Base-by-base conservation (phyloP, 225 moss, liverwort and hornwort species). In the Rhytidiadelphus loreus region DNA sequence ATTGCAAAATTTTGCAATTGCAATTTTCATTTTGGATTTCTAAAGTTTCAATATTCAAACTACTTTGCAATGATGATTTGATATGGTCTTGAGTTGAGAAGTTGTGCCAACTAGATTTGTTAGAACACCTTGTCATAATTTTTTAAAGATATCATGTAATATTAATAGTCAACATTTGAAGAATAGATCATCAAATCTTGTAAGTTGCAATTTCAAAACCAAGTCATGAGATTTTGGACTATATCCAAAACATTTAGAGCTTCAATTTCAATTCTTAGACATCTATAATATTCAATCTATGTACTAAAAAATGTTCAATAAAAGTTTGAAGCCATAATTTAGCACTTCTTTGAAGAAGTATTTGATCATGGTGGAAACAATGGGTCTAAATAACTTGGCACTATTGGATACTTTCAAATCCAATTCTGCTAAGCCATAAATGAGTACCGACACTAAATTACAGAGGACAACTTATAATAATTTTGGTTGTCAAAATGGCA, bases 261-360 rank as follows among this genome's bases (percentile, higher is more conserved):
- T 44, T 72, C 11, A 44, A 16, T 29, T 72, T 29, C 17, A 44
- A 72, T 28, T 6, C 3, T 10, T 16, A 28, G 2, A 10, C 17
- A 44, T 44, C 4, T 1, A 8, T 13, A 69, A 39, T 13, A 13
- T 24, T 0, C 0, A 0, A 29, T 72, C 1, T 1, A 44, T 0
- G 6, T 44, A 29, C 3, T 17, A 3, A 43, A 28, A 72, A 26
- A 44, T 44, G 6, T 10, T 72, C 72, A 29, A 29, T 29, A 20
- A 72, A 9, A 46, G 6, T 73, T 18, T 1, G 2, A 29, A 72
- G 16, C 6, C 6, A 72, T 16, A 28, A 43, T 28, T 44, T 3
- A 43, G 28, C 14, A 5, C 5, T 71, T 43, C 16, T 44, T 2
- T 28, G 29, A 72, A 29, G 17, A 29, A 10, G 44, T 16, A 9